Base-by-base conservation (phyloP, 768 basidiomycete genomes). In the Termitomyces sp. region DNA sequence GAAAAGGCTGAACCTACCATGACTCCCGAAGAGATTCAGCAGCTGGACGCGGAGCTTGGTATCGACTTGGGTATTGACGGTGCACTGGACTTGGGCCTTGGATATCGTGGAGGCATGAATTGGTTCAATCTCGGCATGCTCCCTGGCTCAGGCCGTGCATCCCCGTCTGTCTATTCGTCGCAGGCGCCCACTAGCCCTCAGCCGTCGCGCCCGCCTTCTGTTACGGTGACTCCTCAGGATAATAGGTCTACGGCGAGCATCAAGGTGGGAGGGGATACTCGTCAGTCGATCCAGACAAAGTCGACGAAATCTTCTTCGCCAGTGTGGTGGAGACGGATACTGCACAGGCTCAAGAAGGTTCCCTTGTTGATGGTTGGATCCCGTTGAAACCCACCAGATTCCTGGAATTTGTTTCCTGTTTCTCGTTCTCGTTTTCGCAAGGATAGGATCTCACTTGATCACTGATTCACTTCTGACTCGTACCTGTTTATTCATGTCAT, bases 81-180 rank as follows among this genome's bases (percentile, higher is more conserved):
- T 25, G 72, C 75, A 17, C 68, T 77, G 42, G 75, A 78, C 42
- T 64, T 77, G 14, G 75, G 72, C 4, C 70, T 79, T 1, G 74
- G 73, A 9, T 69, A 70, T 50, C 63, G 65, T 29, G 73, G 58
- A 50, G 69, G 70, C 1, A 76, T 74, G 71, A 76, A 75, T 57
- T 73, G 71, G 67, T 75, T 75, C 58, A 69, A 73, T 41, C 64
- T 74, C 27, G 76, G 73, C 5, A 62, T 76, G 34, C 67, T 73
- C 9, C 75, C 75, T 44, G 62, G 59, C 1, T 69, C 71, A 10
- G 75, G 74, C 6, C 69, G 72, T 9, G 73, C 70, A 16, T 71
- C 76, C 0, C 75, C 75, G 2, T 62, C 63, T 11, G 66, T 77
- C 2, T 76, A 75, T 61, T 73, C 75, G 6, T 72, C 71, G 0